A percentile compares a stretch with the other conserved stretches of the same genome.
Evolutionary conservation across 164 flowering plant genomes (phyloP).

Genomic region (Vitis riparia): DNA sequence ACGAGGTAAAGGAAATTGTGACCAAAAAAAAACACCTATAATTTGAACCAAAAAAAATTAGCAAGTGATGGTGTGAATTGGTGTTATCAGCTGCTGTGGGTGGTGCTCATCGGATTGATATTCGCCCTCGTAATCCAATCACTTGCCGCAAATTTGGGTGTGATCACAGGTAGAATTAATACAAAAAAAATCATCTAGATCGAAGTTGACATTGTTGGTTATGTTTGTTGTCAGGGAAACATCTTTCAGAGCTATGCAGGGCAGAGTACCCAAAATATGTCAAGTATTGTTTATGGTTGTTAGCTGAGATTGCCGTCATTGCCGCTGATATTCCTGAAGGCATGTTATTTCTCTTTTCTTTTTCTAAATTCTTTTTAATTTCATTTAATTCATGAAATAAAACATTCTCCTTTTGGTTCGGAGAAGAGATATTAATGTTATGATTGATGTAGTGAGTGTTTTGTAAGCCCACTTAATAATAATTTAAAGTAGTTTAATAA

Average conservation of each 20-base stretch:
- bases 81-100: slow-evolving; percentile 76
- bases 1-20: slow-evolving; percentile 48
- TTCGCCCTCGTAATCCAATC: slow-evolving; percentile 91
- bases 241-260: slow-evolving; percentile 69
- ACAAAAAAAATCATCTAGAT: too few species aligned
- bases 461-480: too few species aligned
- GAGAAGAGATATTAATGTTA: too few species aligned
- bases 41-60: too few species aligned
- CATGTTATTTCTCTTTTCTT: neutral
- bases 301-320: slow-evolving; percentile 85
- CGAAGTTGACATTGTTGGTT: neutral
- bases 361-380: neutral
- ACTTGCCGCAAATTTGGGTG: slow-evolving; percentile 90
- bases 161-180: slow-evolving; percentile 56
- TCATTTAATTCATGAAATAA: neutral
- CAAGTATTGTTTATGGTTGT: slow-evolving; percentile 74
- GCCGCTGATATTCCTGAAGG: slow-evolving; percentile 98
- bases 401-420: too few species aligned
- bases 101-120: slow-evolving; percentile 69
- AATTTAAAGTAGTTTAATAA: too few species aligned
- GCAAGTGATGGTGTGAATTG: neutral
- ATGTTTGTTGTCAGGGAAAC: slow-evolving; percentile 47
- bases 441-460: too few species aligned
- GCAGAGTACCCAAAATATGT: slow-evolving; percentile 57
- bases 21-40: too few species aligned